Evolutionary conservation across 2,329 filamentous ascomycete species (phyloP).

Genomic region (Ophiostoma ips): DNA sequence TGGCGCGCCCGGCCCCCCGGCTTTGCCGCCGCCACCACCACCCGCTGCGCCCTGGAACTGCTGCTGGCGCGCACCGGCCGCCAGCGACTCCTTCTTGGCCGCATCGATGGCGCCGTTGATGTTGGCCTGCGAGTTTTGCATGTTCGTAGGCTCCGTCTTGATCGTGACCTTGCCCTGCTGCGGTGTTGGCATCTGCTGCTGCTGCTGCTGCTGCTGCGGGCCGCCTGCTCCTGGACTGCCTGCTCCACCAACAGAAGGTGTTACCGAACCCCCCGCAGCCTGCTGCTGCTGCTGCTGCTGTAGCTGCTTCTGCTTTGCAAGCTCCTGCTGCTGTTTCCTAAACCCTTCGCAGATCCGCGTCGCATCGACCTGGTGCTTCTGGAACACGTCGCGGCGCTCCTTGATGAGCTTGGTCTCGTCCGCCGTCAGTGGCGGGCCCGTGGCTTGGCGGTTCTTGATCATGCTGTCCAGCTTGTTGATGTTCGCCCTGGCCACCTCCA

Average conservation of each 20-base stretch:
- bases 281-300: slow-evolving; percentile 14
- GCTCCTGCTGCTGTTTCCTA: slow-evolving; percentile 28
- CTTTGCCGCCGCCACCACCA: no score
- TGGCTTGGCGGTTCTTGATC: slow-evolving; percentile 28
- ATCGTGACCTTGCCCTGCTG: slow-evolving; percentile 4
- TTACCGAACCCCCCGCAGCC: slow-evolving; percentile 12
- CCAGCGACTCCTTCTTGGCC: slow-evolving; percentile 29
- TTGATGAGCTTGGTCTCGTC: slow-evolving; percentile 34
- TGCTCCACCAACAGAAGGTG: not conserved
- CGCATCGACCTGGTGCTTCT: slow-evolving; percentile 33
- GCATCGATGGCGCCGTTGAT: slow-evolving; percentile 32
- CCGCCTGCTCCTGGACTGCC: not conserved
- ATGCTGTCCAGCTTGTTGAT: slow-evolving; percentile 29
- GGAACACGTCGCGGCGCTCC: slow-evolving; percentile 28
- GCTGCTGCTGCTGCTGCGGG: slow-evolving; percentile 5
- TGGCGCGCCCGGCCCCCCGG: not conserved
- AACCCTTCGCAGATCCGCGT: slow-evolving; percentile 34
- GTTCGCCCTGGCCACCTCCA: slow-evolving; percentile 31
- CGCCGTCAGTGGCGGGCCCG: slow-evolving; percentile 28
- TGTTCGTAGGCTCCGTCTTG: slow-evolving; percentile 17
- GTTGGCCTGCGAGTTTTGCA: slow-evolving; percentile 24
- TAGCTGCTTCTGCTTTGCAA: slow-evolving; percentile 11
- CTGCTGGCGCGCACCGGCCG: slow-evolving; percentile 15
- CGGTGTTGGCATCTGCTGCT: not conserved
- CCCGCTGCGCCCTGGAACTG: slow-evolving; percentile 11